These are phyloP conservation scores for Hyaloscypha finlandica DNA, from an alignment of 495 filamentous ascomycete species.

Conservation along the genomic window DNA sequence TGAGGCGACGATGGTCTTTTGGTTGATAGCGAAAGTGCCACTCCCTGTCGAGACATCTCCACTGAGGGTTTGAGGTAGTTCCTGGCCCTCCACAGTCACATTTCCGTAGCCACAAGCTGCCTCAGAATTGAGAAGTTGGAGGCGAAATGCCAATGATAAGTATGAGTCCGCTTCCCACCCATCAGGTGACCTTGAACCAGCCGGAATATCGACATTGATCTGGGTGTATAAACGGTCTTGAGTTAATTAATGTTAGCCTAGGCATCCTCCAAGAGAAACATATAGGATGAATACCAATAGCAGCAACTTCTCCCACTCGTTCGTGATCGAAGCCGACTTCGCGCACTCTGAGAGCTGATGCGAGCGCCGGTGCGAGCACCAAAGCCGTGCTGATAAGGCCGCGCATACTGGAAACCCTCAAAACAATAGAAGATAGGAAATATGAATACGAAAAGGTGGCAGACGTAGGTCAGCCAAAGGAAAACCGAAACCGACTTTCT, in stretches of 20 bases:
- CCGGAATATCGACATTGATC: conserved; percentile 20
- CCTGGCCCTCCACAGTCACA: conserved; percentile 40
- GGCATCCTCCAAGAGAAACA: background rate
- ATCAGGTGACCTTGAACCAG: conserved; percentile 19
- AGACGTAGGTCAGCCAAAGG: background rate
- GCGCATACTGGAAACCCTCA: conserved; percentile 21
- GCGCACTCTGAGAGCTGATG: background rate
- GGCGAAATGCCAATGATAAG: background rate
- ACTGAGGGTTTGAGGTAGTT: conserved; percentile 36
- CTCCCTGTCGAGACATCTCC: conserved; percentile 25
- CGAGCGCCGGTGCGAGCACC: conserved; percentile 22
- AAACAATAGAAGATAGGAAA: background rate
- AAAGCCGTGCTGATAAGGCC: conserved; percentile 24
- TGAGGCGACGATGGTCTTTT: conserved; percentile 16
- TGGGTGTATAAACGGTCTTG: conserved; percentile 24
- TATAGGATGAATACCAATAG: conserved; percentile 6
- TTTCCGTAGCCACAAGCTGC: conserved; percentile 40
- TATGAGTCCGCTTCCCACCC: background rate
- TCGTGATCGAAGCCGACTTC: background rate
- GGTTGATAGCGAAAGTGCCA: conserved; percentile 20
- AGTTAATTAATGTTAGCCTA: conserved; percentile 1
- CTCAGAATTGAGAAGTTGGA: conserved; percentile 21
- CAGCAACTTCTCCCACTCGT: background rate
- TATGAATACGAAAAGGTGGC: background rate
- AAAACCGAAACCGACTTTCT: background rate